Evolutionary conservation across 1,284 basidiomycete species (phyloP).

Genomic region (Papiliotrema terrestris): DNA sequence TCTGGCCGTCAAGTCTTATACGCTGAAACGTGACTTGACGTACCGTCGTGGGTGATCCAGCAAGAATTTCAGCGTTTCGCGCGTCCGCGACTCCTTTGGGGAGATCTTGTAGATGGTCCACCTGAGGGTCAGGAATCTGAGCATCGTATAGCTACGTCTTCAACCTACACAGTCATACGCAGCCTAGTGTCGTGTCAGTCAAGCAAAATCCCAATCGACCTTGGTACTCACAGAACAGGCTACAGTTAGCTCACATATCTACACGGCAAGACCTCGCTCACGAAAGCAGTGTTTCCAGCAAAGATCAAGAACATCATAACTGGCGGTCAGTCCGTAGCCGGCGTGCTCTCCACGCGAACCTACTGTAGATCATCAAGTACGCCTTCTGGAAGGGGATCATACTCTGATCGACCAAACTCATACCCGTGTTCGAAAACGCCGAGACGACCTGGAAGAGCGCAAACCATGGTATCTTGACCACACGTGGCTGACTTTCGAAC

Average conservation of each 20-base stretch:
- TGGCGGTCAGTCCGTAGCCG: not conserved
- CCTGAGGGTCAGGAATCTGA: constrained; percentile 46
- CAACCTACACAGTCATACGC: too few relatives aligned
- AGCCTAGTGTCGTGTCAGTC: too few relatives aligned
- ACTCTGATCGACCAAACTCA: constrained; percentile 81
- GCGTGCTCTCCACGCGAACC: constrained; percentile 2
- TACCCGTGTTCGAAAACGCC: constrained; percentile 85
- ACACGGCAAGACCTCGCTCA: constrained; percentile 52
- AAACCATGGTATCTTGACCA: constrained; percentile 68
- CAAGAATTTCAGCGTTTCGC: constrained; percentile 84
- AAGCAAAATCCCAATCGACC: too few relatives aligned
- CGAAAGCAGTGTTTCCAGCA: constrained; percentile 88
- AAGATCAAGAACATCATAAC: constrained; percentile 63
- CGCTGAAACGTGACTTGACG: not conserved
- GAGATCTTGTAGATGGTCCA: constrained; percentile 70
- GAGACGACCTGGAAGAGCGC: constrained; percentile 81
- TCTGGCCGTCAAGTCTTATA: constrained; percentile 12
- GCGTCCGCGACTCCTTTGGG: constrained; percentile 58
- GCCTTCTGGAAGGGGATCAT: constrained; percentile 84
- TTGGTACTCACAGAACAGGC: constrained; percentile 69
- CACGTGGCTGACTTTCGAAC: constrained; percentile 59
- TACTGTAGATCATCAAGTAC: constrained; percentile 69
- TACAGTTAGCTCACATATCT: constrained; percentile 35
- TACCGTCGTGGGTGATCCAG: constrained; percentile 89
- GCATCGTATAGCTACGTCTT: too few relatives aligned